Conservation (phyloP, 1,284 basidiomycete genomes). For the Irpex sp. region DNA sequence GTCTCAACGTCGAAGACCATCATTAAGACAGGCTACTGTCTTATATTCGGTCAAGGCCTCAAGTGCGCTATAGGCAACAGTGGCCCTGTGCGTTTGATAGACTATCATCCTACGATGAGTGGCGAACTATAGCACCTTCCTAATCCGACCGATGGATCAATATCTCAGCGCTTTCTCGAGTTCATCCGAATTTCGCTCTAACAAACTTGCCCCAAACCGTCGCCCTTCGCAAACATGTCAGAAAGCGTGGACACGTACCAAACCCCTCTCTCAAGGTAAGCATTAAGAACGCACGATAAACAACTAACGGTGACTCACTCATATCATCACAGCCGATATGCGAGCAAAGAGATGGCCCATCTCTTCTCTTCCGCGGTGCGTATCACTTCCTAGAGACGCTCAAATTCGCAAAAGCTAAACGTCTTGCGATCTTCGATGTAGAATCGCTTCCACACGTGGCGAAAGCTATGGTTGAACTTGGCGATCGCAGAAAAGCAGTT, state of each 20-base stretch:
- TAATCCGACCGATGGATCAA: background rate
- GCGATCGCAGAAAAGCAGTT: constrained; percentile 97
- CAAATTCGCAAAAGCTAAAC: background rate
- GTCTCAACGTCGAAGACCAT: no score
- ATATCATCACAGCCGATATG: constrained; percentile 77
- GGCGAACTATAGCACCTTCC: background rate
- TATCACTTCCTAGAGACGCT: constrained; percentile 4
- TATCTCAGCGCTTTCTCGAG: background rate
- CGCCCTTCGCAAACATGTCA: background rate
- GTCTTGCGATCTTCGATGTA: constrained; percentile 29
- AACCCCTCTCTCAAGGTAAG: constrained; percentile 70
- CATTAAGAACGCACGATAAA: background rate
- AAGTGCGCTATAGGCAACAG: no score
- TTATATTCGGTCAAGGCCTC: no score
- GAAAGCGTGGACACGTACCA: constrained; percentile 69
- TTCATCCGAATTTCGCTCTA: background rate
- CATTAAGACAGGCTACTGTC: no score
- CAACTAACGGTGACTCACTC: constrained; percentile 4
- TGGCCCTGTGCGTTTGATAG: no score
- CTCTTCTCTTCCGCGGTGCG: constrained; percentile 88
- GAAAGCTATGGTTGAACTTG: constrained; percentile 94
- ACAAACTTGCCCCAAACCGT: background rate
- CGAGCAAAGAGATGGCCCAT: constrained; percentile 97
- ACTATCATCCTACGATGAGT: no score
- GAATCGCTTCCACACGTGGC: constrained; percentile 98